These are phyloP conservation scores for Ceratocystis ficicola DNA, from an alignment of 2,329 filamentous ascomycete genomes.

Conservation along the genomic window DNA sequence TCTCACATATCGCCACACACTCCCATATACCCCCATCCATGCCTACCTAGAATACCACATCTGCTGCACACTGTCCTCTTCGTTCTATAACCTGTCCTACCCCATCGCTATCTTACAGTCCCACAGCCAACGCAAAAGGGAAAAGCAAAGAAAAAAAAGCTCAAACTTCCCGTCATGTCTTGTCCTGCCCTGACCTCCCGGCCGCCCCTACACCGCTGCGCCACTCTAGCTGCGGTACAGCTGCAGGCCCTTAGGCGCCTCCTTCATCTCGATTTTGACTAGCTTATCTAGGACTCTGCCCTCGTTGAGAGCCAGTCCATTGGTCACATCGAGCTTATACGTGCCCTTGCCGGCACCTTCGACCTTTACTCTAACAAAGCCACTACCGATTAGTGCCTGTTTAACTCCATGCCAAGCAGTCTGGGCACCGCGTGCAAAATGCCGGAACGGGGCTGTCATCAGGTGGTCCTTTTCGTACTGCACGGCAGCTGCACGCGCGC, in stretches of 20 bases:
- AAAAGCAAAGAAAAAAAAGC: constrained; percentile 3
- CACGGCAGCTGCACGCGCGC: constrained; percentile 31
- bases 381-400: constrained; percentile 44
- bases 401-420: constrained; percentile 36
- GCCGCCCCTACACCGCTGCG: not conserved
- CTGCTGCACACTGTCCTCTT: not conserved
- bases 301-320: constrained; percentile 47
- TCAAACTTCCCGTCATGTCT: not conserved
- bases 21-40: too few relatives aligned
- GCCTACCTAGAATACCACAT: not conserved
- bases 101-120: constrained; percentile 6
- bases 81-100: constrained; percentile 6
- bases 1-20: too few relatives aligned
- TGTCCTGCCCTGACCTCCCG: too few relatives aligned
- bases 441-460: constrained; percentile 46
- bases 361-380: constrained; percentile 41
- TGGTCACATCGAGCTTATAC: constrained; percentile 47
- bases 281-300: constrained; percentile 48
- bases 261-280: constrained; percentile 27
- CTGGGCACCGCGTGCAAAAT: constrained; percentile 34
- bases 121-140: not conserved
- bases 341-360: constrained; percentile 30
- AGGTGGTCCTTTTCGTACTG: constrained; percentile 45
- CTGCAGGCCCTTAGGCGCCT: constrained; percentile 13
- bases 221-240: constrained; percentile 17